Conservation (phyloP, 2,329 filamentous ascomycete genomes). For the Exophiala sp. region DNA sequence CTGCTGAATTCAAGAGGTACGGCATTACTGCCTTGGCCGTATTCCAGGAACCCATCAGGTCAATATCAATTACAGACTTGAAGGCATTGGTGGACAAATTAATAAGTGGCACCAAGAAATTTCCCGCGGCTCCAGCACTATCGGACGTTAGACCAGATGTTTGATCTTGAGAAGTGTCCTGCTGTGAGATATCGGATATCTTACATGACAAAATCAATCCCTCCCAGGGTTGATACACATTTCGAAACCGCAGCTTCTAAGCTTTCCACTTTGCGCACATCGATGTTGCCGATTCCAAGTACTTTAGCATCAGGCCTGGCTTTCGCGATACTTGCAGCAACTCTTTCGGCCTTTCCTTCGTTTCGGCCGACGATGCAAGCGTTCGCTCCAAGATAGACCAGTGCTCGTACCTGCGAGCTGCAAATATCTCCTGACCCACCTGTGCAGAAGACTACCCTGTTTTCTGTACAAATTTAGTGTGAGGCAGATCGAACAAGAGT, state of each 20-base stretch:
- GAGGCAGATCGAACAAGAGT: background rate
- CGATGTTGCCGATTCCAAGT: slow-evolving; percentile 70
- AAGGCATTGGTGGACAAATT: slow-evolving; percentile 17
- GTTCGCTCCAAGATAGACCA: slow-evolving; percentile 85
- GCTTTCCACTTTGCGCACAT: slow-evolving; percentile 68
- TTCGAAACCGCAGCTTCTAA: slow-evolving; percentile 70
- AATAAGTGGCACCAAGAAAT: slow-evolving; percentile 8
- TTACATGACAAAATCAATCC: slow-evolving; percentile 83
- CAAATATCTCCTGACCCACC: slow-evolving; percentile 90
- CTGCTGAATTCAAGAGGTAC: slow-evolving; percentile 11
- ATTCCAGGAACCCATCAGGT: slow-evolving; percentile 15
- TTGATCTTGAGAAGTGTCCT: background rate
- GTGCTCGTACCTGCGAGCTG: slow-evolving; percentile 82
- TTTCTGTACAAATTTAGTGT: slow-evolving; percentile 51
- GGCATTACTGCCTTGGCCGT: slow-evolving; percentile 10
- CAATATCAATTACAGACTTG: slow-evolving; percentile 16
- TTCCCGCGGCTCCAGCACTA: slow-evolving; percentile 18
- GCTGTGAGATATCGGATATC: slow-evolving; percentile 41
- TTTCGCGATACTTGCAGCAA: slow-evolving; percentile 74
- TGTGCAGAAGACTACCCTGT: slow-evolving; percentile 89
- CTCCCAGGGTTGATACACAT: slow-evolving; percentile 76
- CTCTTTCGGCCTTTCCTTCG: slow-evolving; percentile 76
- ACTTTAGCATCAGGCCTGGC: slow-evolving; percentile 75
- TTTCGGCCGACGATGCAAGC: slow-evolving; percentile 84
- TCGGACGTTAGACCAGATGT: background rate